These are phyloP conservation scores for Boletus fagicola DNA, from an alignment of 768 basidiomycete species.

Conservation along the genomic window DNA sequence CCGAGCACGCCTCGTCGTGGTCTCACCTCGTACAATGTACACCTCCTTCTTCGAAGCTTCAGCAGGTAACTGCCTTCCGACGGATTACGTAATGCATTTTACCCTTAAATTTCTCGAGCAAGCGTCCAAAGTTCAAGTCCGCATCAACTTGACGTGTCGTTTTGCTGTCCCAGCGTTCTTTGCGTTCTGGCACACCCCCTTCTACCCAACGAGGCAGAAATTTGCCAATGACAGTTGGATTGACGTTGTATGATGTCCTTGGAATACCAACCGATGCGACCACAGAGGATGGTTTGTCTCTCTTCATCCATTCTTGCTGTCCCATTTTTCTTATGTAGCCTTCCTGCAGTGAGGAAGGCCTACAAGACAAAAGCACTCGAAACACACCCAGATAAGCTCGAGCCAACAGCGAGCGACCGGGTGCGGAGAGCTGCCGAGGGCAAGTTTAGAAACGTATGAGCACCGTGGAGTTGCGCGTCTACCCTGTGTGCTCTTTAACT, in stretches of 20 bases:
- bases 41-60: too few relatives aligned
- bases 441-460: conserved; percentile 58
- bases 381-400: conserved; percentile 73
- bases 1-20: background rate
- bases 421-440: conserved; percentile 54
- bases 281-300: conserved; percentile 49
- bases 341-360: conserved; percentile 51
- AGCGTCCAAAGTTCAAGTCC: background rate
- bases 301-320: background rate
- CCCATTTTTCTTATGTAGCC: background rate
- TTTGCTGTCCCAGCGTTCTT: background rate
- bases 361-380: conserved; percentile 67
- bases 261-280: conserved; percentile 45
- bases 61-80: background rate
- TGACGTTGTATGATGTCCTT: conserved; percentile 44
- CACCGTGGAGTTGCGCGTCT: conserved; percentile 24
- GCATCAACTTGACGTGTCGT: background rate
- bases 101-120: too few relatives aligned
- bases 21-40: background rate
- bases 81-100: background rate
- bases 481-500: conserved; percentile 5
- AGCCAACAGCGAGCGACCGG: conserved; percentile 47
- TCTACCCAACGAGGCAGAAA: background rate
- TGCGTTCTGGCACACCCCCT: background rate
- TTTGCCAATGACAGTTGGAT: conserved; percentile 30